These are phyloP conservation scores for Kingdonia uniflora DNA, from an alignment of 164 flowering plant genomes.

Conservation along the genomic window DNA sequence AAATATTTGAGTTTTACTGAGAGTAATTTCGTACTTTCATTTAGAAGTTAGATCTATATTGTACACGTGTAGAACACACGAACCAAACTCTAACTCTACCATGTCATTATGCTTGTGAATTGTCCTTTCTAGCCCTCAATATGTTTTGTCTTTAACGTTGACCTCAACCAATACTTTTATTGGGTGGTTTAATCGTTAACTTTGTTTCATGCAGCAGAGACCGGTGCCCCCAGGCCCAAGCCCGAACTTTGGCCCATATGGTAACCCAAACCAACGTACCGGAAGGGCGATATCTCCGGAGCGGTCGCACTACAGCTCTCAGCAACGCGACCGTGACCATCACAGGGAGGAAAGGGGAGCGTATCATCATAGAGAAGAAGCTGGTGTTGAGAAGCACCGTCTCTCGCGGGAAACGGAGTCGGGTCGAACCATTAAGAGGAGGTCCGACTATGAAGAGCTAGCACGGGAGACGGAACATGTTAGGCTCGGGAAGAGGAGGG, in stretches of 20 bases:
- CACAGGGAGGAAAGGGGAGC: background rate
- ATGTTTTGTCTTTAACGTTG: too few species aligned
- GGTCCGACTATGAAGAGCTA: slow-evolving; percentile 3
- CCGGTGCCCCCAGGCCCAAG: background rate
- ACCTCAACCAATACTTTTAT: too few species aligned
- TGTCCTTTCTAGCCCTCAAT: background rate
- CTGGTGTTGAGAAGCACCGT: background rate
- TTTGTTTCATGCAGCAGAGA: background rate
- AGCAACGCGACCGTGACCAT: slow-evolving; percentile 12
- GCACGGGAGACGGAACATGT: background rate
- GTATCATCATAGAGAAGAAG: background rate
- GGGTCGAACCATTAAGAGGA: slow-evolving; percentile 8
- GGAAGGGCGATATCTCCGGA: background rate
- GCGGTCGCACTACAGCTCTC: background rate
- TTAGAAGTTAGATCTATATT: too few species aligned
- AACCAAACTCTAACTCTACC: background rate
- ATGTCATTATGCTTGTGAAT: background rate
- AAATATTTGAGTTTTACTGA: too few species aligned
- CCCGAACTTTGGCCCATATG: background rate
- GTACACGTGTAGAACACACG: too few species aligned
- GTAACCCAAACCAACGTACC: background rate
- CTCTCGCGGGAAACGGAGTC: slow-evolving; percentile 2
- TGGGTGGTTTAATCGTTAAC: background rate
- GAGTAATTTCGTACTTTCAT: too few species aligned
- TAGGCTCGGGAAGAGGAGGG: background rate